A percentile compares a stretch with the other conserved stretches of the same genome.
Evolutionary conservation across 345 rosid species (phyloP).

Genomic region (Punica granatum): DNA sequence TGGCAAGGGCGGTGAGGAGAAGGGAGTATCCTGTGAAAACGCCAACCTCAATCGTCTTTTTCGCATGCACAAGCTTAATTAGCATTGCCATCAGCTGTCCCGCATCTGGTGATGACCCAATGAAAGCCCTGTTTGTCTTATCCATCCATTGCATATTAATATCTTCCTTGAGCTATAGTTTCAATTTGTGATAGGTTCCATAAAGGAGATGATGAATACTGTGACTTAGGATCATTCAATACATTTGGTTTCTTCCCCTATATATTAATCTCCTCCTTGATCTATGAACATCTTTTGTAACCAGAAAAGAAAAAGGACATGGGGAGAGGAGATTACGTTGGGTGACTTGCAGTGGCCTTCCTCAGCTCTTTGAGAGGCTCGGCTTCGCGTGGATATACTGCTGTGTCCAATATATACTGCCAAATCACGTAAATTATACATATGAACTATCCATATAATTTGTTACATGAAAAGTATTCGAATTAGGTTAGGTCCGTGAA

Average conservation of each 20-base stretch:
- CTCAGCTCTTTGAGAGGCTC: constrained; percentile 61
- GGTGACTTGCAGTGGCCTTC: constrained; percentile 41
- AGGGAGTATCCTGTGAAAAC: constrained; percentile 86
- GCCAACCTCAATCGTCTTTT: constrained; percentile 59
- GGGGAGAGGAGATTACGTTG: constrained; percentile 15
- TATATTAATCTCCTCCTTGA: no score
- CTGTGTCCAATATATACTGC: constrained; percentile 63
- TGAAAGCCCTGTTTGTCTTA: constrained; percentile 1
- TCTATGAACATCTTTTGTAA: no score
- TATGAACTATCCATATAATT: no score
- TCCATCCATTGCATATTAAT: no score
- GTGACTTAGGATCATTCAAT: no score
- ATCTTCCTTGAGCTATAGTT: no score
- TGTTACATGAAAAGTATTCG: no score
- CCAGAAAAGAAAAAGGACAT: not conserved
- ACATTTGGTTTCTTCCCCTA: no score
- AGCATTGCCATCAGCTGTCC: constrained; percentile 61
- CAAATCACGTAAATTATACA: not conserved
- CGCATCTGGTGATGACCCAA: constrained; percentile 68
- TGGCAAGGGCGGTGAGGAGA: constrained; percentile 67
- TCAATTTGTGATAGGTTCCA: no score
- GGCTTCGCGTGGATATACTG: constrained; percentile 64
- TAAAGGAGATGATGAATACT: no score
- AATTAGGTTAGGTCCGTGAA: no score
- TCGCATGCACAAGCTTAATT: constrained; percentile 47